Evolutionary conservation across 1,284 basidiomycete species (phyloP).

Genomic region (Cutaneotrichosporon sp.): DNA sequence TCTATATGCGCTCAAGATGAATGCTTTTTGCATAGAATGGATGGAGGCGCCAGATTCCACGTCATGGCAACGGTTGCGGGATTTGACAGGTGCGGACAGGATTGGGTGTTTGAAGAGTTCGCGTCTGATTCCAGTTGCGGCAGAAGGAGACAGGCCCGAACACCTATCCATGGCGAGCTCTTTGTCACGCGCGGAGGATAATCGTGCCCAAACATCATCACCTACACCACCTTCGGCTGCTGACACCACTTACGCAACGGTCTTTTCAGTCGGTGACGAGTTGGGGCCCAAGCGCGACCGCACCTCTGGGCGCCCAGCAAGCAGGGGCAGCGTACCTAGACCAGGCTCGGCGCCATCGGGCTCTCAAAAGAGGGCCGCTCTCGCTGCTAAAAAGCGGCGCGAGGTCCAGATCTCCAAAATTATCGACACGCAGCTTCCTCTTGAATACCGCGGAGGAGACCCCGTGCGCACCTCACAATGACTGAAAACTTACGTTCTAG

Average conservation of each 20-base stretch:
- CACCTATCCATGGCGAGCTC: too few species aligned
- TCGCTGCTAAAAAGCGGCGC: conserved; percentile 72
- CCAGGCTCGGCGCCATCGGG: too few species aligned
- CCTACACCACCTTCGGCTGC: conserved; percentile 7
- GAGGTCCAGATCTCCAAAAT: conserved; percentile 62
- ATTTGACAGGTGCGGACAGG: conserved; percentile 9
- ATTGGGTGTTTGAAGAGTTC: too few species aligned
- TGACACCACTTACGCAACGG: conserved; percentile 45
- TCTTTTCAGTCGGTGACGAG: conserved; percentile 20
- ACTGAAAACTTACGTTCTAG: conserved; percentile 42
- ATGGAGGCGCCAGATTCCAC: conserved; percentile 49
- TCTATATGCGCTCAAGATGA: conserved; percentile 89
- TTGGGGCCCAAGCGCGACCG: neutral
- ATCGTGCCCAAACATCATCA: neutral
- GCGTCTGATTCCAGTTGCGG: too few species aligned
- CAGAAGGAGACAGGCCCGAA: too few species aligned
- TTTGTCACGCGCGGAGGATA: too few species aligned
- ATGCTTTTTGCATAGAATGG: conserved; percentile 88
- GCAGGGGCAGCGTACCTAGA: too few species aligned
- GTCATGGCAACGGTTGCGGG: conserved; percentile 54
- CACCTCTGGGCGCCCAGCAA: neutral
- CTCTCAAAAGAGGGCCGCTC: conserved; percentile 21
- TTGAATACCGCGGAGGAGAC: conserved; percentile 72
- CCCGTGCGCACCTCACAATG: neutral
- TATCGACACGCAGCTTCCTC: conserved; percentile 64